Evolutionary conservation across 305 asterid species (phyloP), one percentile per base, ranked within the genome.

Genomic region (Fraxinus paxiana): DNA sequence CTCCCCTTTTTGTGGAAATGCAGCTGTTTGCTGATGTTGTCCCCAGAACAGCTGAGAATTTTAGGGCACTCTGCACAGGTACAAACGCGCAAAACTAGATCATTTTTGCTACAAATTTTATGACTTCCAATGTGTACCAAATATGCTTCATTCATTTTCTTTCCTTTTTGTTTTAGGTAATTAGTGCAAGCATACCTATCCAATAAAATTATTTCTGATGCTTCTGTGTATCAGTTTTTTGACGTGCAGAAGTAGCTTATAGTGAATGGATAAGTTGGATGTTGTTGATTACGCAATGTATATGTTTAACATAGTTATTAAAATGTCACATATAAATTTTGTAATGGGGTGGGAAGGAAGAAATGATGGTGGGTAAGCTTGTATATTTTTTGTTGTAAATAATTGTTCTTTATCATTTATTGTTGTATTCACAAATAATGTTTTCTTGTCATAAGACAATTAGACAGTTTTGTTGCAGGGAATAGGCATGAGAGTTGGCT

Each of bases 21-120:
- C 93, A 95, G 99, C 86, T 95, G 85, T 94, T 90, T 90, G 94
- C 98, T 37, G 97, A 94, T 87, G 85, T 82, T 82, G 99, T 92
- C 82, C 99, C 99, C 48, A 91, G 80, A 91, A 95, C 98, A 12
- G 97, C 99, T 74, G 98, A 95, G 87, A 95, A 95, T 85, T 95
- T 95, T 31, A 90, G 99, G 82, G 98, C 97, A 17, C 92, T 94
- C 82, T 94, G 99, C 90, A 93, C 99, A 18, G 98, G 99, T 95
- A 88, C 22, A 12, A n/a, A 51, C 46, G 54, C 59, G 20, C 77
- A 79, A 9, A 24, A 28, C 38, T 67, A 4, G n/a, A 9, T 63
- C 33, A 24, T 24, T 63, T 35, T 83, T 72, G 20, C 22, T 77
- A 18, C 26, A 28, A 70, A 6, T 17, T 78, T 75, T 76, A 54